These are phyloP conservation scores for Mrakia frigida DNA, from an alignment of 768 basidiomycete species.

Conservation along the genomic window DNA sequence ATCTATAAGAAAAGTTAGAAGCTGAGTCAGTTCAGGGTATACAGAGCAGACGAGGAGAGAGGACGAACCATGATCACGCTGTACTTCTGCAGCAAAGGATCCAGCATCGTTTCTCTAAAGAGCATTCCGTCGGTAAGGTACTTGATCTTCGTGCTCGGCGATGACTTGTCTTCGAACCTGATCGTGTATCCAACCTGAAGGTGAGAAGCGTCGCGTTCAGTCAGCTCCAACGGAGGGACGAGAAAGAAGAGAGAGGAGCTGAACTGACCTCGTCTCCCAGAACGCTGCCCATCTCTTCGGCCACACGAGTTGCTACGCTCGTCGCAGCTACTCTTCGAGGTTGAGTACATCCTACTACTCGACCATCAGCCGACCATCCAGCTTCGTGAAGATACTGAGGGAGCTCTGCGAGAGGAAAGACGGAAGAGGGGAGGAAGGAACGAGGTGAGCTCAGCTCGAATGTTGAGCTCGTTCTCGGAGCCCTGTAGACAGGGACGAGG, in stretches of 20 bases:
- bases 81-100: conserved; percentile 84
- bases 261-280: conserved; percentile 74
- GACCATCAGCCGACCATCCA: conserved; percentile 81
- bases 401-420: conserved; percentile 56
- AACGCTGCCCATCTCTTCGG: conserved; percentile 80
- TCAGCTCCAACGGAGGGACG: background rate
- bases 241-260: background rate
- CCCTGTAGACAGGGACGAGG: conserved; percentile 4
- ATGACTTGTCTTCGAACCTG: conserved; percentile 88
- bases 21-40: background rate
- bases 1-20: conserved; percentile 53
- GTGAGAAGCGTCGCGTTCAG: background rate
- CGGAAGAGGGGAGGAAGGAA: conserved; percentile 31
- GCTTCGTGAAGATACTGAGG: conserved; percentile 91
- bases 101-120: conserved; percentile 85
- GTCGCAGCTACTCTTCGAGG: conserved; percentile 91
- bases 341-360: conserved; percentile 86
- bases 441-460: background rate
- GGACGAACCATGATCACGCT: conserved; percentile 84
- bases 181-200: conserved; percentile 91
- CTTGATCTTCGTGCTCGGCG: conserved; percentile 79
- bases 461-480: background rate
- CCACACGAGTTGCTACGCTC: conserved; percentile 83
- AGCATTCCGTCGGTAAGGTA: conserved; percentile 99
- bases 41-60: background rate